Evolutionary conservation across 768 basidiomycete genomes (phyloP).

Genomic region (Suillus americanus): DNA sequence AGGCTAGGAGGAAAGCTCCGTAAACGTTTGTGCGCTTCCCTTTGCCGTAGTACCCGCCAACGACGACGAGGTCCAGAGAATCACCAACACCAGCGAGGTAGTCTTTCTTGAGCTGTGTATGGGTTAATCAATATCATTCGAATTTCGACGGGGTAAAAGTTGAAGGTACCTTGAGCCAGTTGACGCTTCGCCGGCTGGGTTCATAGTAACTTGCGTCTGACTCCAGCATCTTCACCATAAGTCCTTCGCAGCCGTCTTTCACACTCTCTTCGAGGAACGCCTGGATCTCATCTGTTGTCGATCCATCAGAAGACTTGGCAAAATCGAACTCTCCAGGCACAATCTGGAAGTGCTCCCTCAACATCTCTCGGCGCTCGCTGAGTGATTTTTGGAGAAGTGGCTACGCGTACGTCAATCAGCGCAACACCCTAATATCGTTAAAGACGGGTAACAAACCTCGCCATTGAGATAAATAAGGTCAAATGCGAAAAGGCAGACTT

Average conservation of each 20-base stretch:
- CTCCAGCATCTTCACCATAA: conserved; percentile 99
- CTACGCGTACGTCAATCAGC: conserved; percentile 39
- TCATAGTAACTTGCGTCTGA: conserved; percentile 91
- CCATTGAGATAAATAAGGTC: conserved; percentile 97
- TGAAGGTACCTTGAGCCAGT: conserved; percentile 88
- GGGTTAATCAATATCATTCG: neutral
- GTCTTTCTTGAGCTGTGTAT: conserved; percentile 90
- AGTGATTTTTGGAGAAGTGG: conserved; percentile 79
- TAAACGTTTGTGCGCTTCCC: conserved; percentile 98
- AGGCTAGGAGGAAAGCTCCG: conserved; percentile 96
- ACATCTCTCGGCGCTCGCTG: conserved; percentile 69
- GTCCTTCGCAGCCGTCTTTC: conserved; percentile 96
- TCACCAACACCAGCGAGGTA: conserved; percentile 96
- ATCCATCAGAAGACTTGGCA: conserved; percentile 86
- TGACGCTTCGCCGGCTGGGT: conserved; percentile 91
- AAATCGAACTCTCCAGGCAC: conserved; percentile 92
- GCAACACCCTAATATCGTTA: conserved; percentile 5
- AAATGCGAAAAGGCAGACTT: conserved; percentile 95
- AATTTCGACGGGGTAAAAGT: neutral
- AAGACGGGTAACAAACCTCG: conserved; percentile 54
- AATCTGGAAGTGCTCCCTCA: conserved; percentile 75
- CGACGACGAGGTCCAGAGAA: conserved; percentile 95
- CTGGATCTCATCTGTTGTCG: conserved; percentile 92
- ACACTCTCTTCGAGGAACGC: conserved; percentile 93
- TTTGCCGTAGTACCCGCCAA: conserved; percentile 96